Evolutionary conservation across 208 protist species (phyloP).

Genomic region (Trypanosoma avium): DNA sequence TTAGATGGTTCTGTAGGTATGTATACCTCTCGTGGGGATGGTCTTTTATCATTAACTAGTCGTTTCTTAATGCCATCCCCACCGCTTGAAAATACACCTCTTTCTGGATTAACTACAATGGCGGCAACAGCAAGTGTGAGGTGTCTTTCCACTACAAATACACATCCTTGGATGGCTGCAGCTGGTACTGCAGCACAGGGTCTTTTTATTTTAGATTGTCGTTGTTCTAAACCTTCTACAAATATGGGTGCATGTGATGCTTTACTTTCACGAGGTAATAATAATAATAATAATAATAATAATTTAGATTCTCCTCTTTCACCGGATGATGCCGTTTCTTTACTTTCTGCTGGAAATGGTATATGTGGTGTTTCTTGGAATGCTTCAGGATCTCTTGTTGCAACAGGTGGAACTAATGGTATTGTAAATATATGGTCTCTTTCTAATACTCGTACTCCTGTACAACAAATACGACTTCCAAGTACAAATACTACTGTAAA

Average conservation of each 20-base stretch:
- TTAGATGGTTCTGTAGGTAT: constrained; percentile 54
- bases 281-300: neutral
- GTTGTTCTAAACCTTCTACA: constrained; percentile 29
- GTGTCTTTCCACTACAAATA: constrained; percentile 47
- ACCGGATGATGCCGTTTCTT: constrained; percentile 4
- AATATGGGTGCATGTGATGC: constrained; percentile 24
- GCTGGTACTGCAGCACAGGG: constrained; percentile 55
- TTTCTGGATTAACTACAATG: constrained; percentile 4
- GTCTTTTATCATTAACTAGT: constrained; percentile 30
- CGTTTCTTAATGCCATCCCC: constrained; percentile 58
- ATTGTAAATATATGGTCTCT: constrained; percentile 68
- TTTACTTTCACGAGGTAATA: constrained; percentile 11
- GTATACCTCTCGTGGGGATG: constrained; percentile 40
- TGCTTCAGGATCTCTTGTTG: constrained; percentile 58
- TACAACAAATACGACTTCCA: constrained; percentile 33
- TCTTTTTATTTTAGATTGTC: constrained; percentile 58
- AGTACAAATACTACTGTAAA: constrained; percentile 45
- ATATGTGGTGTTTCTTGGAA: constrained; percentile 72
- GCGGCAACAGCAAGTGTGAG: constrained; percentile 37
- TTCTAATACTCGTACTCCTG: constrained; percentile 33
- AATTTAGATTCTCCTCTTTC: neutral
- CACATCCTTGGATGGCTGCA: constrained; percentile 53
- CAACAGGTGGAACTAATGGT: constrained; percentile 56
- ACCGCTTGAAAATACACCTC: constrained; percentile 25
- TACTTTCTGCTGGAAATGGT: constrained; percentile 37